Evolutionary conservation across 176 grass and related monocot genomes (phyloP), one percentile per base, ranked within the genome.

Genomic region (Triticum timopheevii): DNA sequence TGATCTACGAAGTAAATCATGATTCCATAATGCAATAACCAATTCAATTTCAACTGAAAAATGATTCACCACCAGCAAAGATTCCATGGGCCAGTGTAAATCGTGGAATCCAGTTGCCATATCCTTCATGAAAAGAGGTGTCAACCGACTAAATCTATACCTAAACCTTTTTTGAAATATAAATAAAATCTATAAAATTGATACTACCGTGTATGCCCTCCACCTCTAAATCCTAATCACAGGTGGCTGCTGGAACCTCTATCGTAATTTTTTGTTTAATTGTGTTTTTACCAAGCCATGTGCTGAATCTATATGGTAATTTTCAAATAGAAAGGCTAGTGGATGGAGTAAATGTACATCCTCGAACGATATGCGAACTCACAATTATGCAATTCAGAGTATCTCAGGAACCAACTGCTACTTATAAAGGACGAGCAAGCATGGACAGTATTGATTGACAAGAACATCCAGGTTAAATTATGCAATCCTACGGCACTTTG

Each of bases 31-130:
- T 74, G 47, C 36, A 80, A 70, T 87, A 45, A 34, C 42, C 71
- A 65, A 83, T 79, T 65, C 9, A 64, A 67, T 74, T 67, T 83
- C 20, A 74, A 47, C 27, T 20, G 28, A 42, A 34, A 24, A 80
- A 92, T 28, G 59, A 83, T 73, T 67, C 79, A 59, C 9, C 76
- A 85, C 2, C 56, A 30, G 65, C 63, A 78, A 87, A 84, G 80
- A 89, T 92, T 89, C 68, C 52, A 72, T 81, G 68, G 80, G 84
- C 62, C 68, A 87, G 49, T 77, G n/a, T 70, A 90, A 89, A 76
- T 87, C 33, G 61, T 61, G 89, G 61, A 73, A 87, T 4, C 73
- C 64, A 83, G 71, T 62, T 81, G 66, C 52, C 84, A 85, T 81
- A 85, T 81, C 84, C 77, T 83, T 79, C 39, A 78, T 68, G 36